Base-by-base conservation (phyloP, 1,284 basidiomycete species). In the Gastroboletus turbinatus region DNA sequence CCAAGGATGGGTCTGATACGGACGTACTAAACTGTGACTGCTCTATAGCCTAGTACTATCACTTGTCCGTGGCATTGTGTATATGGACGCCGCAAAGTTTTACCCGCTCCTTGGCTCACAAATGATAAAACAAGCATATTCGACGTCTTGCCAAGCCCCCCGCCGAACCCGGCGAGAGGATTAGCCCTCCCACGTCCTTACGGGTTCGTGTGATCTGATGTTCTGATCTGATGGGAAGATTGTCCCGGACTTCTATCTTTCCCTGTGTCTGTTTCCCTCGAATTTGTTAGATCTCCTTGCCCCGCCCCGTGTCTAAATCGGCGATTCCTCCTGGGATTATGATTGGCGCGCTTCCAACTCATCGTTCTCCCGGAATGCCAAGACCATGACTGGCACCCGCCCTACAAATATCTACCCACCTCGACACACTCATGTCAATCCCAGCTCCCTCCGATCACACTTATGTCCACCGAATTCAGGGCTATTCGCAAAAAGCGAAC, bases 381-480 rank as follows among this genome's bases (percentile, higher is more conserved):
- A 67, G 68, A 53, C 47, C 63, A 58, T 53, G 16, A 23, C n/a
- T 46, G 51, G n/a, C 23, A 14, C 38, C 7, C 7, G 27, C 29
- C 58, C 49, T 71, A 64, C 65, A 62, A 62, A 68, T 69, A 69
- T 63, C 57, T 39, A 49, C 45, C 47, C 49, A 29, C 48, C 42
- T 56, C 50, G 8, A 19, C 32, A 13, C n/a, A 45, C 43, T 45
- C 56, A 53, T 46, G 21, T 51, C 44, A 51, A 25, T 49, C 23
- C 13, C 39, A 35, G 16, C 39, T 44, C 49, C 48, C 32, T 46
- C 53, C 29, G 45, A 55, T 30, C 10, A 35, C 23, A n/a, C 21
- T 30, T 21, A 72, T 72, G 70, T 60, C 71, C 23, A 58, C 63
- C 11, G 67, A 70, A 53, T 50, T 58, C 23, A 68, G 61, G 52